Evolutionary conservation across 352 stramenopile genomes (phyloP).

Genomic region (Phytophthora kernoviae): DNA sequence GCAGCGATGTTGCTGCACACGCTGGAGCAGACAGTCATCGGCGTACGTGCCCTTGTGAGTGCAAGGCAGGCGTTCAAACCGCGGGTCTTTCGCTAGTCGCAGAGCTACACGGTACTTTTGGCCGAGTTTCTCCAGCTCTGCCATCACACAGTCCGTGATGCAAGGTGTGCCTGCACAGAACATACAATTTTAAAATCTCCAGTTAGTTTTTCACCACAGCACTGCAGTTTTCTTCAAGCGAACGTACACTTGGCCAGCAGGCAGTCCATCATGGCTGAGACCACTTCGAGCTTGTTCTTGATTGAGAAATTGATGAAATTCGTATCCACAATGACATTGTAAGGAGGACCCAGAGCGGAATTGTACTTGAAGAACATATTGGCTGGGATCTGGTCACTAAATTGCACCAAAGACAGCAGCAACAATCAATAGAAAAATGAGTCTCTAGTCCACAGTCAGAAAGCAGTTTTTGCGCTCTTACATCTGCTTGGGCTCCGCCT

Average conservation of each 20-base stretch:
- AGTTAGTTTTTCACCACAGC: background rate
- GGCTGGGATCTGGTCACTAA: slow-evolving; percentile 95
- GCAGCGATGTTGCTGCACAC: slow-evolving; percentile 95
- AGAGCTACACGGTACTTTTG: slow-evolving; percentile 96
- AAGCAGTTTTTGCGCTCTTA: slow-evolving; percentile 20
- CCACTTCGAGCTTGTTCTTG: slow-evolving; percentile 99
- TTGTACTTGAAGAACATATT: slow-evolving; percentile 99
- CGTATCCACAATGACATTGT: slow-evolving; percentile 99
- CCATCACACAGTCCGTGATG: slow-evolving; percentile 99
- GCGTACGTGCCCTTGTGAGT: slow-evolving; percentile 99
- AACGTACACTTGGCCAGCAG: slow-evolving; percentile 97
- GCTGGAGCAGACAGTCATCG: slow-evolving; percentile 98
- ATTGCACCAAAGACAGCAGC: background rate
- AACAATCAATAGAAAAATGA: slow-evolving; percentile 18
- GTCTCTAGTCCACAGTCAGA: background rate
- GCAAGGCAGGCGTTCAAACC: slow-evolving; percentile 98
- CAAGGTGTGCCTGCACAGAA: slow-evolving; percentile 85
- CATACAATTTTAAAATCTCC: background rate
- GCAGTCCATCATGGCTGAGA: slow-evolving; percentile 99
- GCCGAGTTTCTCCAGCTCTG: slow-evolving; percentile 99
- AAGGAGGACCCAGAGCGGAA: slow-evolving; percentile 96
- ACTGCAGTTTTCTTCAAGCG: background rate
- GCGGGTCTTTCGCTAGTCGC: slow-evolving; percentile 96
- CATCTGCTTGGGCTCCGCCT: slow-evolving; percentile 94
- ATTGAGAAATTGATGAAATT: slow-evolving; percentile 99